A percentile compares a stretch with the other conserved stretches of the same genome.
phyloP scores from a whole-genome alignment of 495 filamentous ascomycete species.

The Apodospora peruviana region DNA sequence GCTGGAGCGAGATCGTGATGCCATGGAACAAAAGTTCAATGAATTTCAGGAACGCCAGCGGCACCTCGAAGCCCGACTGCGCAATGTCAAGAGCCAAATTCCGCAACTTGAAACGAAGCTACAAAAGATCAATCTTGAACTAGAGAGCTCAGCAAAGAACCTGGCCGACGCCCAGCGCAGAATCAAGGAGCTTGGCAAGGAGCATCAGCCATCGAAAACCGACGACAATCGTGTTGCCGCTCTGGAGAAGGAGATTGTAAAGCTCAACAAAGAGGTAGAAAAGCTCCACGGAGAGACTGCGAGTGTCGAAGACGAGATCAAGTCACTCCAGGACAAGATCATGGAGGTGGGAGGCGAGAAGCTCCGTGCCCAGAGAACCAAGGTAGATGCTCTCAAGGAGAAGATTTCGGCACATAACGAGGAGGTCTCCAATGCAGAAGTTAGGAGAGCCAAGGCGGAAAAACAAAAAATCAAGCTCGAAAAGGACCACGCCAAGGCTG shows the following conservation, averaged over 20 bases:
- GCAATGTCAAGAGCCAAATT: conserved; percentile 71
- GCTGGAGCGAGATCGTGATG: conserved; percentile 80
- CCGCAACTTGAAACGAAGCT: conserved; percentile 83
- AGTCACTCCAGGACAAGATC: conserved; percentile 86
- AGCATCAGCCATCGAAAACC: conserved; percentile 70
- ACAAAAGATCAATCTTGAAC: conserved; percentile 85
- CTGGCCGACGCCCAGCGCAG: conserved; percentile 77
- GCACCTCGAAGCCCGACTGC: conserved; percentile 65
- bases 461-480: conserved; percentile 85
- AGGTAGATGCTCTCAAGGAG: conserved; percentile 87
- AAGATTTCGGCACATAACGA: conserved; percentile 77
- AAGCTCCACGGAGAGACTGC: conserved; percentile 75
- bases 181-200: conserved; percentile 71
- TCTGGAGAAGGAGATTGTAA: conserved; percentile 70
- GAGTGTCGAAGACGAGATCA: conserved; percentile 86
- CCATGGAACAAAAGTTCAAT: conserved; percentile 71
- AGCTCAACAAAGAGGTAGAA: conserved; percentile 70
- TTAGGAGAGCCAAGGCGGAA: conserved; percentile 81
- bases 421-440: conserved; percentile 75
- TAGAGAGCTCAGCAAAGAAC: conserved; percentile 81
- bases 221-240: conserved; percentile 66
- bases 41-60: conserved; percentile 74
- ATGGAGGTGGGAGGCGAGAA: conserved; percentile 96
- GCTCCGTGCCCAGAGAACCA: conserved; percentile 82
- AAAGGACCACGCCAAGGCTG: conserved; percentile 68